Base-by-base conservation (phyloP, 768 basidiomycete genomes). In the Filobasidium floriforme region DNA sequence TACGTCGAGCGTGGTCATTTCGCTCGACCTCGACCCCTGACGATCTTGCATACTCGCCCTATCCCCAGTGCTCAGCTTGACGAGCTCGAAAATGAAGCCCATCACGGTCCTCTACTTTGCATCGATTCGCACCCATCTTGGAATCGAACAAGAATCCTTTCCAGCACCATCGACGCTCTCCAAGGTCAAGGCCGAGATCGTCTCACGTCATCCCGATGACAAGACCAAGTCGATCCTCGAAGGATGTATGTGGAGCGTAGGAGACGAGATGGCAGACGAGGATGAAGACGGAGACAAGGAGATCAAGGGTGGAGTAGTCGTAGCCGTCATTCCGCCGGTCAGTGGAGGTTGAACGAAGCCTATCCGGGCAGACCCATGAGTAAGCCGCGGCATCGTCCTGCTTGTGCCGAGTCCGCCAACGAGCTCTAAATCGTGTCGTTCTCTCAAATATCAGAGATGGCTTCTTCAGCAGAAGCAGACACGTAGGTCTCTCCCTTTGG, bases 61-160 rank as follows among this genome's bases (percentile, higher is more conserved):
- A n/a, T n/a, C n/a, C n/a, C n/a, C n/a, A n/a, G n/a, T n/a, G n/a
- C n/a, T n/a, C n/a, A n/a, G n/a, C n/a, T n/a, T n/a, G n/a, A n/a
- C n/a, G n/a, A n/a, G n/a, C n/a, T n/a, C n/a, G n/a, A 37, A 37
- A 4, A 37, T 37, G 32, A 37, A 7, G 29, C 41, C 54, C 41
- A 60, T 65, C 44, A 65, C 64, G 1, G 46, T 65, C 46, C 64
- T 65, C 57, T 65, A 65, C 59, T 65, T 65, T 60, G 64, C 64
- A 1, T 65, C 64, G 28, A 65, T 65, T 22, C 64, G 64, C 5
- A 65, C 64, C 15, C 64, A 65, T 43, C 64, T 65, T 1, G 11
- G 19, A 28, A 29, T 65, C 43, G 64, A 65, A 22, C 59, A 43
- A 1, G 64, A 65, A 60, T 49, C 64, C 59, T 32, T 60, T 22